Evolutionary conservation across 192 early-diverging fungal genomes (phyloP), one percentile per base, ranked within the genome.

Genomic region (Umbelopsis isabellina): DNA sequence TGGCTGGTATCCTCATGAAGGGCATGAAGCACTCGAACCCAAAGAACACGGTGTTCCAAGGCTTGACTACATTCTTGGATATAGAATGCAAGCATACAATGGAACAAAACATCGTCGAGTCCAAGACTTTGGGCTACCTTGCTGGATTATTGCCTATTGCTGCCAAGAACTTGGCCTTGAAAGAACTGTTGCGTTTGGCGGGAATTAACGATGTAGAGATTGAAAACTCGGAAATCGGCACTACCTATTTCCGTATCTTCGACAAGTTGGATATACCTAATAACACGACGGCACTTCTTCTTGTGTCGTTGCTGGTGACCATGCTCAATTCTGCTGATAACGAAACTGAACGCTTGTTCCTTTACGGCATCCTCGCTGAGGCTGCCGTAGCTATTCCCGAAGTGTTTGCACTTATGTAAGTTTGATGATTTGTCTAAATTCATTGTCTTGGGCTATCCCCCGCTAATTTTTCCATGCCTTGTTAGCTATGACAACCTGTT

Each of bases 61-160:
- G 90, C 3, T 74, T 98, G 52, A 83, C 83, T 46, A 82, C 86
- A n/a, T 84, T 95, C 30, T 81, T 98, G 5, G 90, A 90, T 66
- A 87, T 94, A 61, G 86, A 89, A 20, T 86, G 88, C 67, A 86
- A 79, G 70, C 86, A 86, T 65, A 76, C 70, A 4, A 55, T 61
- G 8, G 76, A 74, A 27, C 50, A 78, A 41, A 58, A 77, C 15
- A 73, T 73, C 23, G 73, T 89, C 13, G 73, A 83, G 49, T 66
- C 77, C 2, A 74, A 85, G 11, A 83, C 82, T 64, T 79, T 95
- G 65, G 93, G 93, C 5, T 97, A 93, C 74, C 70, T 98, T 33
- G 86, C 93, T 23, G 91, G 92, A 20, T 74, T 96, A 20, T 78
- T 98, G 35, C 93, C 94, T 2, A 85, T 89, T n/a, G 85, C 95